Base-by-base conservation (phyloP, 371 early-diverging fungal genomes). In the Coemansia sp. region DNA sequence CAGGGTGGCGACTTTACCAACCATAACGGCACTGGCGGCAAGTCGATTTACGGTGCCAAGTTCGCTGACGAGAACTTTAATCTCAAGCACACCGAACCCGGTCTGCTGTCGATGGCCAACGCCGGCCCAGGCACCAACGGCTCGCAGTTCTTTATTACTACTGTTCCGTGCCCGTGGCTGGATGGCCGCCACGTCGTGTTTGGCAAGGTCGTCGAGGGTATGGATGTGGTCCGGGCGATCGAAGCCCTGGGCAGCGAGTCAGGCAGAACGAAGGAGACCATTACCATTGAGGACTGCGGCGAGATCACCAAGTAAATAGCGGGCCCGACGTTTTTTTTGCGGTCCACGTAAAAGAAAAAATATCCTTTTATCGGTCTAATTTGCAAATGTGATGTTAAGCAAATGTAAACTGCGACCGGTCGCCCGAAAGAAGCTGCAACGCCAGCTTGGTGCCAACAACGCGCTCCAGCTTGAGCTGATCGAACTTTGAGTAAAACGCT, bases 101-200 rank as follows among this genome's bases (percentile, higher is more conserved):
- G 98, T 11, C 76, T 96, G 34, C 80, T 99, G 50, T 98, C 99
- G 3, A 99, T 99, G 99, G 99, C 99, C 64, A 99, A 99, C 81
- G 85, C 94, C 69, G 99, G 99, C 51, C 85, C 84, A 55, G 82
- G 86, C 82, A 90, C 99, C 82, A 99, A 99, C 85, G 99, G 99
- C 60, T 94, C 94, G 67, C 99, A 99, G 84, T 99, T 99, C 89
- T 99, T 99, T 84, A 94, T 98, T 78, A 92, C 93, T 81, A 91
- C 94, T 11, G 89, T 81, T 59, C 77, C 80, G 69, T 87, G 89
- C 48, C 57, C 86, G 34, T 97, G 98, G 98, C 89, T 99, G 72
- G 97, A 99, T 82, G 95, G 94, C 70, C 96, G 94, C 86, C 99
- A 99, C 87, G 96, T 95, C 63, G 99, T 99, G 42, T 99, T 99